Base-by-base conservation (phyloP, 192 early-diverging fungal genomes). In the Umbelopsis sp. region DNA sequence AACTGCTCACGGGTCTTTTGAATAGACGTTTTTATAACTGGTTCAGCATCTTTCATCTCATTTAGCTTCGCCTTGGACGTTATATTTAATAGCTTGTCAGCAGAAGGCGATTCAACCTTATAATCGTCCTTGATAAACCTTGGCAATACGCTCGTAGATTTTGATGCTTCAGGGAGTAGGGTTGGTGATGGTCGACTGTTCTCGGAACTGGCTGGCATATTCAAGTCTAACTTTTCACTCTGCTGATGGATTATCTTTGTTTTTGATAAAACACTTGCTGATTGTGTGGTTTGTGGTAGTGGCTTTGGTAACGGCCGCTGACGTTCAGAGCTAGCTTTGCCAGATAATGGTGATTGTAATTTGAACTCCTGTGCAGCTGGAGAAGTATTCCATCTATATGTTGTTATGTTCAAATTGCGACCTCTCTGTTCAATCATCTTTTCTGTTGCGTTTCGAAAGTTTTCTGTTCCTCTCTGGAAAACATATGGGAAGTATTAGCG, bases 391-490 rank as follows among this genome's bases (percentile, higher is more conserved):
- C 56, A 62, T 20, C 31, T 29, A 32, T 36, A 32, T 4, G 31
- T 32, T 34, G 56, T 62, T 11, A 34, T 32, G 26, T 62, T 62
- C 31, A 62, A 32, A 1, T 11, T 9, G 17, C 56, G 29, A 34
- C 56, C 56, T 62, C 25, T 22, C 3, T 62, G 29, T 20, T 62
- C 26, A 0, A 62, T 34, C 29, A 29, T 62, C 56, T 20, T 62
- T 34, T 62, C 56, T 12, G 56, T 62, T 29, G 56, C 56, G 26
- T 62, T 62, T 11, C 56, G 56, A 16, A 62, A 62, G 20, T 17
- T 62, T 36, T 62, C 56, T 32, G 56, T 62, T 10, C 56, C 56
- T 34, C 26, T 29, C 56, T 62, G 20, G 5, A 17, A 34, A 34
- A n/a, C 16, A 5, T 4, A 29, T 17, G 3, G 12, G 17, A 21